Evolutionary conservation across 2,329 filamentous ascomycete species (phyloP).

Genomic region (Nemania serpens): DNA sequence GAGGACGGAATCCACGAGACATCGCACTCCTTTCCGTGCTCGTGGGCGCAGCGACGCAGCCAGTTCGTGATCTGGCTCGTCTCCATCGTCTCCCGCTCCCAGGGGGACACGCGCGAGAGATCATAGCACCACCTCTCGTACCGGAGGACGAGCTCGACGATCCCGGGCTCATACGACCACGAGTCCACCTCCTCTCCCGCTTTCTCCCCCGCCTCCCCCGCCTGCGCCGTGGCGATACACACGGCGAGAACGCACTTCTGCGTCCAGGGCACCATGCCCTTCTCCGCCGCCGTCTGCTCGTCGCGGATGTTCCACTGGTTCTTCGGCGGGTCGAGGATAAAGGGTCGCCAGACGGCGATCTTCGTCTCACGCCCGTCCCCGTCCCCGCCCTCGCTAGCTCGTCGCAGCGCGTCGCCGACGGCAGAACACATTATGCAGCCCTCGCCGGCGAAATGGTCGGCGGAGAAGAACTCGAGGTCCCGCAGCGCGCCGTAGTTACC

Average conservation of each 20-base stretch:
- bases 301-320: constrained; percentile 1
- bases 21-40: constrained; percentile 14
- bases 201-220: background rate
- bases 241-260: constrained; percentile 15
- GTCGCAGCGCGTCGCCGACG: constrained; percentile 1
- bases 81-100: constrained; percentile 9
- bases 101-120: constrained; percentile 6
- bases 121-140: constrained; percentile 14
- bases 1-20: background rate
- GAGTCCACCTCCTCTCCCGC: background rate
- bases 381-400: background rate
- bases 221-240: background rate
- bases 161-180: constrained; percentile 2
- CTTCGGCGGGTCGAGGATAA: constrained; percentile 4
- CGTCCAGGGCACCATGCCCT: constrained; percentile 3
- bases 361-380: background rate
- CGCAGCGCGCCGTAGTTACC: constrained; percentile 1
- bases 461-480: constrained; percentile 1
- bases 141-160: constrained; percentile 11
- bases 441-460: constrained; percentile 1
- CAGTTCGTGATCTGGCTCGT: constrained; percentile 3
- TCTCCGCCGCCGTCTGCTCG: constrained; percentile 6
- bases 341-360: constrained; percentile 17
- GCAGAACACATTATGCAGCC: constrained; percentile 7
- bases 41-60: constrained; percentile 11